phyloP scores from a whole-genome alignment of 179 eudicot species.

The Corrigiola litoralis region DNA sequence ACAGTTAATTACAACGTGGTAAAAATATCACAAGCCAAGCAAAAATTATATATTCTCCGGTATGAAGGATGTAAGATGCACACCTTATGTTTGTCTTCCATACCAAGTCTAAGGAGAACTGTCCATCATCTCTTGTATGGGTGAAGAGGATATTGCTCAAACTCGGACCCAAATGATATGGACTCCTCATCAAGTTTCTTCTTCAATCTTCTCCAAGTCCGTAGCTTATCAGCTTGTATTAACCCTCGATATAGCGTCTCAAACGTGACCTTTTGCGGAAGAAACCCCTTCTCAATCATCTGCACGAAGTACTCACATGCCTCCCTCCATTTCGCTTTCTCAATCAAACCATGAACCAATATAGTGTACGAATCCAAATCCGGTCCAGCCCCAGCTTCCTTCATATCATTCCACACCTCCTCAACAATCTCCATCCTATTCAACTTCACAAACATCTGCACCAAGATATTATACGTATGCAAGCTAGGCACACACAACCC shows the following conservation, averaged over 20 bases:
- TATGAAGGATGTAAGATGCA: background rate
- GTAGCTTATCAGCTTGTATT: slow-evolving; percentile 79
- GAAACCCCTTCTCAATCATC: slow-evolving; percentile 89
- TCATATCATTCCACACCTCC: slow-evolving; percentile 87
- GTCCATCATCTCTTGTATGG: slow-evolving; percentile 68
- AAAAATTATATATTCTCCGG: background rate
- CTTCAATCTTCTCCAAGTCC: slow-evolving; percentile 93
- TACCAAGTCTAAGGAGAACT: background rate
- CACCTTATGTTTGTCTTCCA: background rate
- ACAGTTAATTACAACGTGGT: background rate
- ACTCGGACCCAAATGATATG: slow-evolving; percentile 72
- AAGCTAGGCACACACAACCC: slow-evolving; percentile 45
- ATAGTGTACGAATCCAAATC: slow-evolving; percentile 84
- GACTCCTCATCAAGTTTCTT: slow-evolving; percentile 92
- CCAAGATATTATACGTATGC: slow-evolving; percentile 64
- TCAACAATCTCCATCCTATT: slow-evolving; percentile 51
- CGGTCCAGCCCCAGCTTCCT: slow-evolving; percentile 56
- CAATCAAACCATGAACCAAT: slow-evolving; percentile 74
- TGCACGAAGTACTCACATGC: slow-evolving; percentile 82
- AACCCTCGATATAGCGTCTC: slow-evolving; percentile 80
- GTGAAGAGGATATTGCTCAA: slow-evolving; percentile 61
- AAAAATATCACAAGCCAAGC: background rate
- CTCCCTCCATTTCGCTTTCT: slow-evolving; percentile 66
- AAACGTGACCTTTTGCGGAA: slow-evolving; percentile 85
- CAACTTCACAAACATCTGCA: slow-evolving; percentile 66